Evolutionary conservation across 208 protist species (phyloP), one percentile per base, ranked within the genome.

Genomic region (Herpetomonas tarakana): DNA sequence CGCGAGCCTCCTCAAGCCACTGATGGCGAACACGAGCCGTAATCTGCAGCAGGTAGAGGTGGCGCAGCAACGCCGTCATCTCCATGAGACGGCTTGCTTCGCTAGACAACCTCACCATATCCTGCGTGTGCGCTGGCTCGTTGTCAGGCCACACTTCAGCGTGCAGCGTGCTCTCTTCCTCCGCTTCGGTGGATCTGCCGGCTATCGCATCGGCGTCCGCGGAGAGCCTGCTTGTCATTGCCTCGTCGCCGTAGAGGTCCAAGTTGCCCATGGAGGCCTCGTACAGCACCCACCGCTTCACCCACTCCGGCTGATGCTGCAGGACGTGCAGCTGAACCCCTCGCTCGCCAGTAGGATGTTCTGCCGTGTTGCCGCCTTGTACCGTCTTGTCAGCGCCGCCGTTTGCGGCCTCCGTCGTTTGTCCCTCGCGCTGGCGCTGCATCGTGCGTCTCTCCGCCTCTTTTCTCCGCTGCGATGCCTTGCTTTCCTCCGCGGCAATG

Each of bases 191-290:
- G 14, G 38, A 2, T 3, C 6, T 11, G 28, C 9, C 54, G 11
- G n/a, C 2, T 27, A 24, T 59, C 44, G 3, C 18, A 7, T 25
- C 14, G 18, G 46, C 11, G 6, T 31, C 52, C 22, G 16, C 18
- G 53, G 27, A 28, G 38, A 29, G 41, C 11, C 47, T 60, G 18
- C 22, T 39, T 19, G 9, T 18, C 25, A 2, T 11, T 45, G 47
- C 54, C 1, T 71, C 53, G 11, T 58, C 25, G 18, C 44, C 55
- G 18, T 86, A 58, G 1, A 83, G 27, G 45, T 94, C 83, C 21
- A 94, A 57, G 25, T 83, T 94, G 47, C 88, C 88, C 88, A 94
- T 94, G 9, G 88, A 94, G 0, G 81, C 84, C 31, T 94, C 88
- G 47, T 91, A 94, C 7, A 94, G 68, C 22, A 86, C 72, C 88